A percentile compares a stretch with the other conserved stretches of the same genome.
Evolutionary conservation across 2,329 filamentous ascomycete genomes (phyloP).

Genomic region (Ascochyta clinopodiicola): DNA sequence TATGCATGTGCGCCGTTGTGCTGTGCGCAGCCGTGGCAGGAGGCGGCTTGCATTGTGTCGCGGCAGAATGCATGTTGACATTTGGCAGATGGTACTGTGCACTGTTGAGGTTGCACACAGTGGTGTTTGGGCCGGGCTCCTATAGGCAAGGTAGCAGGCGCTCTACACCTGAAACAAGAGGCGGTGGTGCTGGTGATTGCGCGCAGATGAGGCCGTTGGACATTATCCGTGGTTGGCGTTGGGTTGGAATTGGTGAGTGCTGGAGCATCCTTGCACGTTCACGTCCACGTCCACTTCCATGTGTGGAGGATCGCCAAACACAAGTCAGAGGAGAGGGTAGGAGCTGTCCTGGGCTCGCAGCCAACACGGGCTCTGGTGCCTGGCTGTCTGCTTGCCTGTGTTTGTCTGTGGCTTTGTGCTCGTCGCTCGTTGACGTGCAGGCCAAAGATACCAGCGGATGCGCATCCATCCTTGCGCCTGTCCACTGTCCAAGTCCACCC

Average conservation of each 20-base stretch:
- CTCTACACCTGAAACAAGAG: conserved; percentile 16
- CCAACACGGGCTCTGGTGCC: background rate
- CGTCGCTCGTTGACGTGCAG: background rate
- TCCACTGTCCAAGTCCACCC: background rate
- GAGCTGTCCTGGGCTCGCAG: background rate
- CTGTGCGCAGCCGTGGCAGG: background rate
- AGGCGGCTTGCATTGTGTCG: conserved; percentile 15
- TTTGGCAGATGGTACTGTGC: conserved; percentile 8
- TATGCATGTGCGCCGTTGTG: conserved; percentile 7
- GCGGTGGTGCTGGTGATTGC: conserved; percentile 12
- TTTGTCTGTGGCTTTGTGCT: background rate
- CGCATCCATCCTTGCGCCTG: conserved; percentile 16
- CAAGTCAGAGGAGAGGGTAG: background rate
- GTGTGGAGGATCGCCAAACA: conserved; percentile 12
- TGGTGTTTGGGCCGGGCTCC: background rate
- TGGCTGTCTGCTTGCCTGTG: background rate
- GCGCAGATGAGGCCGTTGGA: conserved; percentile 7
- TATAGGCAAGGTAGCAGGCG: conserved; percentile 8
- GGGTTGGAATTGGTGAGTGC: background rate
- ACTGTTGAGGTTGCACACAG: conserved; percentile 11
- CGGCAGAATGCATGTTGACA: conserved; percentile 10
- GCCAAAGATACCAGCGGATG: background rate
- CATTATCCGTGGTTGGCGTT: background rate
- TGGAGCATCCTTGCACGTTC: conserved; percentile 7
- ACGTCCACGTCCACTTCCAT: background rate